Evolutionary conservation across 306 rosid species (phyloP), one percentile per base, ranked within the genome.

Genomic region (Castanea sativa): DNA sequence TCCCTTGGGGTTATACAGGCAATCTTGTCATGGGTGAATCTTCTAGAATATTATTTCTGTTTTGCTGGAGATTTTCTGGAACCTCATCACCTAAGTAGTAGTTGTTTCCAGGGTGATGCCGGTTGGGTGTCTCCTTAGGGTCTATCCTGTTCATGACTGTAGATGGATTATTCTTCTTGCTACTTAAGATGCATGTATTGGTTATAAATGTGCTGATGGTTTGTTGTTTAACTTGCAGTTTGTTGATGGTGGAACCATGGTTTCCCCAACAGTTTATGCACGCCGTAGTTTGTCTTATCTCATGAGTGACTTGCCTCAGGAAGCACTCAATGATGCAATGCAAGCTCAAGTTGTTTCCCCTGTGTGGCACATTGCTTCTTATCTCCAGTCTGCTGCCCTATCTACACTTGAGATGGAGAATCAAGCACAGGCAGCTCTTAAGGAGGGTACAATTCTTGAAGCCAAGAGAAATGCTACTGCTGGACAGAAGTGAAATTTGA

Each of bases 361-460:
- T 0, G 79, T 89, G 45, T 90, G 96, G 95, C 91, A 92, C 73
- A 85, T 92, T 80, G 97, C 97, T 76, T 90, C 90, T n/a, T 90
- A 90, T 88, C 95, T 92, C 71, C 95, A 92, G 83, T 87, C 92
- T 55, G 95, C 84, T 57, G 83, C 92, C 51, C 91, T 92, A 41
- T 68, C 87, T 27, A 76, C 82, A 53, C 84, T 85, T 53, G 93
- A 91, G 29, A 87, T 83, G 97, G 93, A 88, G 79, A 90, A 58
- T 38, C 91, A 90, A 83, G 88, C 96, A 1, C 91, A 85, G 76
- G 85, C 75, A 75, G 93, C 97, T 12, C 89, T 90, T 27, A 90
- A 89, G 83, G 97, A 92, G 9, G 95, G 92, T 56, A 41, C 91
- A 65, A 38, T 81, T 69, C 89, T 85, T 61, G 97, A 92, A 82